These are phyloP conservation scores for Bolboschoenus planiculmis DNA, from an alignment of 176 grass and related monocot genomes.

Conservation along the genomic window DNA sequence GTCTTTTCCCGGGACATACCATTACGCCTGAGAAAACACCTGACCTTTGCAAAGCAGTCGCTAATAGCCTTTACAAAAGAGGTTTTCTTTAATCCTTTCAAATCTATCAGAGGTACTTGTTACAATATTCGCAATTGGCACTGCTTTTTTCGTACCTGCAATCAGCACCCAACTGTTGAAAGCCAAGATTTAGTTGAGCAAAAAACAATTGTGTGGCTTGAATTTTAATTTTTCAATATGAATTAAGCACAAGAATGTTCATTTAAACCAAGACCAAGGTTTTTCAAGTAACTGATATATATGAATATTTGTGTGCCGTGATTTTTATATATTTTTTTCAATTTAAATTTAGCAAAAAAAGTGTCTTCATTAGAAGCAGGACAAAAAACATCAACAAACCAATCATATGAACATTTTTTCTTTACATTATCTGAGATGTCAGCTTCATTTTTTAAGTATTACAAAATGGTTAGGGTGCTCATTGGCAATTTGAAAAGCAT, in stretches of 20 bases:
- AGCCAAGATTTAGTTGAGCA: neutral
- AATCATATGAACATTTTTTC: neutral
- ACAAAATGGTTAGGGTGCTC: neutral
- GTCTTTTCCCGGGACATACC: slow-evolving; percentile 90
- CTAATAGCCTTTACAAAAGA: slow-evolving; percentile 86
- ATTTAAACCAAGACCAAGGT: neutral
- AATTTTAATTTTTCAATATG: neutral
- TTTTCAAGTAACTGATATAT: neutral
- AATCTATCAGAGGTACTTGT: neutral
- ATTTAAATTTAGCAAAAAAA: neutral
- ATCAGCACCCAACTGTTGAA: neutral
- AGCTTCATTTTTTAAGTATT: neutral
- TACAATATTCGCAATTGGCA: neutral
- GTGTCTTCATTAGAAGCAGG: neutral
- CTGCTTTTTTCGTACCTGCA: neutral
- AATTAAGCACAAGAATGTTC: neutral
- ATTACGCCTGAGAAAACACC: slow-evolving; percentile 64
- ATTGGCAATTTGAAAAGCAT: neutral
- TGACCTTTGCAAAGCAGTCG: slow-evolving; percentile 75
- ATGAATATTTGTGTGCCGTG: neutral
- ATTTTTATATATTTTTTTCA: neutral
- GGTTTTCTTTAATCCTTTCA: slow-evolving; percentile 29
- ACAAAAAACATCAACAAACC: neutral
- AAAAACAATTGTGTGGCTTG: neutral
- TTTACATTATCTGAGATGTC: neutral